phyloP scores from a whole-genome alignment of 2,329 filamentous ascomycete genomes.

The Cordyceps militaris region DNA sequence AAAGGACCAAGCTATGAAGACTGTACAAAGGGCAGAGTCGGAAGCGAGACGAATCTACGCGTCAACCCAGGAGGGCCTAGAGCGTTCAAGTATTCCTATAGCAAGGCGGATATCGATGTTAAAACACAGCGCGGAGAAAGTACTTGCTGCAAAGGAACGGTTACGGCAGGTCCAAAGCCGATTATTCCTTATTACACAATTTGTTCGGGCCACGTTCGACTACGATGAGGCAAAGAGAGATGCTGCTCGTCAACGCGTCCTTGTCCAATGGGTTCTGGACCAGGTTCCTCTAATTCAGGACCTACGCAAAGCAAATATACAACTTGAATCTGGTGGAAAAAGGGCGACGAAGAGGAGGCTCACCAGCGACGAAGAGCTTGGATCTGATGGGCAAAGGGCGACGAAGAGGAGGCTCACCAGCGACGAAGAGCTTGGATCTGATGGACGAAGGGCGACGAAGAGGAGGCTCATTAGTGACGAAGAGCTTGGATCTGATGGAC shows the following conservation, averaged over 20 bases:
- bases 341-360: neutral
- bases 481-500: neutral
- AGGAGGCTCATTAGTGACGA: neutral
- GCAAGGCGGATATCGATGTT: neutral
- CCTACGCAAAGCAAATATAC: neutral
- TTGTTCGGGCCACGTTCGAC: neutral
- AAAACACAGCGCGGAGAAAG: neutral
- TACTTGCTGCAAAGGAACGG: neutral
- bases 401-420: neutral
- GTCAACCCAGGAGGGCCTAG: neutral
- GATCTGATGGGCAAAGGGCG: neutral
- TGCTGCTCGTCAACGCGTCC: constrained; percentile 15
- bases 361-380: neutral
- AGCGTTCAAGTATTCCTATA: neutral
- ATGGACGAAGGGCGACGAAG: neutral
- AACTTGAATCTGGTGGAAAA: neutral
- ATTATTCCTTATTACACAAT: neutral
- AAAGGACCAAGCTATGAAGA: neutral
- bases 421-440: neutral
- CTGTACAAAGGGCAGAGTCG: neutral
- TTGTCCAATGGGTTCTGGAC: constrained; percentile 23
- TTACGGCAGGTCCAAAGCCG: neutral
- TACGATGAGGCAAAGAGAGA: constrained; percentile 12
- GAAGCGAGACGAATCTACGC: neutral
- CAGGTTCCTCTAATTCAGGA: constrained; percentile 23